Base-by-base conservation (phyloP, 169 alveolate species). In the Babesia microti region DNA sequence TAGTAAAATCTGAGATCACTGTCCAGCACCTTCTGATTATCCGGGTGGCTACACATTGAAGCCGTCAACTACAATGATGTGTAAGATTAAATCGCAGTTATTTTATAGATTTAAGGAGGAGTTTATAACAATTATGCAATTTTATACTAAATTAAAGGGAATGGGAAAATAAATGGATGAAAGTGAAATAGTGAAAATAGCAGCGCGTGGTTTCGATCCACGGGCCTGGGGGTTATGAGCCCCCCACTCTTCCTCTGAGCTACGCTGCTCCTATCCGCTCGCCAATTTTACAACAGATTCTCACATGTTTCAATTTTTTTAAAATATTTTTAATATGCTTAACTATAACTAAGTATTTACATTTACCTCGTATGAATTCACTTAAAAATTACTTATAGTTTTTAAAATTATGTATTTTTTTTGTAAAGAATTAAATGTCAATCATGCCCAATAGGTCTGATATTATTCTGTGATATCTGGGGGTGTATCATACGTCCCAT, bases 141-240 rank as follows among this genome's bases (percentile, higher is more conserved):
- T 29, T 29, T 9, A 29, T 11, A 9, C 9, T 29, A 9, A 11
- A 29, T 6, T 17, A 12, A 39, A 23, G 35, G 11, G 46, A 11
- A 19, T 29, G 15, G 11, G 55, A 14, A 11, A 4, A 45, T 27
- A 3, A 45, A 29, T 21, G 9, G 3, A 3, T 15, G 11, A 42
- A 51, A 14, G 3, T 7, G 19, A 9, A 24, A 58, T 19, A 15
- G 6, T 22, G 27, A 30, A 54, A 41, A 27, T 81, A 82, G 91
- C 91, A 84, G 88, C 89, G 91, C 91, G 87, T 71, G 90, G 91
- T 74, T 84, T 84, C 91, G 91, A 84, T 84, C 91, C 89, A 74
- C 89, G 92, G 92, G 61, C 92, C 91, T 81, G 88, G 91, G 91
- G 91, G 91, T 84, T 84, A 84, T 84, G 91, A 81, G 91, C 91